Conservation (phyloP, 2,329 filamentous ascomycete genomes). For the Cladosporium sp. region DNA sequence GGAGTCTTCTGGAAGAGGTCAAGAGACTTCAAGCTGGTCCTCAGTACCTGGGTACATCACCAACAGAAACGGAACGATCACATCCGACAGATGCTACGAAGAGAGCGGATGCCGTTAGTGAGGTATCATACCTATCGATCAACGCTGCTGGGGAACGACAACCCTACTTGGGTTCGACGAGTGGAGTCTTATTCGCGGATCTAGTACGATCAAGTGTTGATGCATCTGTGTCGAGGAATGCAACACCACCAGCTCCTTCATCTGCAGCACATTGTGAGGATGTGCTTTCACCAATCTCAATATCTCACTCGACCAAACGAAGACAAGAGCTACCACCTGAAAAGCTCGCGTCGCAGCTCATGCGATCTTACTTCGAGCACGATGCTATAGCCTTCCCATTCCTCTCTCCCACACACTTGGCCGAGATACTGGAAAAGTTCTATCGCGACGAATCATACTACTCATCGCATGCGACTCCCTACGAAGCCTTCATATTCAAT, state of each 20-base stretch:
- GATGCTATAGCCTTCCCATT: slow-evolving; percentile 44
- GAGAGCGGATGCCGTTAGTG: slow-evolving; percentile 23
- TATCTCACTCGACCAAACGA: neutral
- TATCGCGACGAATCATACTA: slow-evolving; percentile 28
- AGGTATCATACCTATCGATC: slow-evolving; percentile 42
- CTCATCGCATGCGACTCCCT: slow-evolving; percentile 20
- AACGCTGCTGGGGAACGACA: slow-evolving; percentile 41
- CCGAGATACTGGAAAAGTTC: slow-evolving; percentile 28
- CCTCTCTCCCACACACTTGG: slow-evolving; percentile 30
- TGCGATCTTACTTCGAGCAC: slow-evolving; percentile 42
- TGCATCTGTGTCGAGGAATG: slow-evolving; percentile 10
- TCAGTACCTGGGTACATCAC: slow-evolving; percentile 5
- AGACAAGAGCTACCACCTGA: slow-evolving; percentile 31
- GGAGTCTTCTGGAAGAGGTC: slow-evolving; percentile 18
- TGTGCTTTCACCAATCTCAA: neutral
- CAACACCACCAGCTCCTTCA: slow-evolving; percentile 8
- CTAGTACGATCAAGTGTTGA: slow-evolving; percentile 32
- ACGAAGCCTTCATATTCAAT: slow-evolving; percentile 40
- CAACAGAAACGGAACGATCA: slow-evolving; percentile 2
- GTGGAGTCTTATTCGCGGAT: slow-evolving; percentile 41
- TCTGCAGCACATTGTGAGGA: too few species aligned
- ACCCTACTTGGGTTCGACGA: slow-evolving; percentile 39
- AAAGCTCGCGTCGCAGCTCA: slow-evolving; percentile 33
- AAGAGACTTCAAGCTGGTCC: slow-evolving; percentile 9
- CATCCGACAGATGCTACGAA: slow-evolving; percentile 32